Evolutionary conservation across 805 yeast genomes (phyloP).

Genomic region (Sugiyamaella marilandica): DNA sequence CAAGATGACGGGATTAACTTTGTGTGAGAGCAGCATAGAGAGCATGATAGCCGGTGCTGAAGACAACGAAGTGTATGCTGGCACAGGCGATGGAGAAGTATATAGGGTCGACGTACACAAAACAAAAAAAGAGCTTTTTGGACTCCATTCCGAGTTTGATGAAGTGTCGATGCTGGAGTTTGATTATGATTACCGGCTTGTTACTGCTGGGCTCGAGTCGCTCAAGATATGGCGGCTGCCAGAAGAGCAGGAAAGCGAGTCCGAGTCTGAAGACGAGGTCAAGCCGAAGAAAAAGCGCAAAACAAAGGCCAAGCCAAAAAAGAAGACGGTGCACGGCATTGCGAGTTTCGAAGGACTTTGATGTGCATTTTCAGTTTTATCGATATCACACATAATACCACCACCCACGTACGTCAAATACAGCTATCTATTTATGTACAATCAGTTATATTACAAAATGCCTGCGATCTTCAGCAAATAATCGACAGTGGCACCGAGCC

Average conservation of each 20-base stretch:
- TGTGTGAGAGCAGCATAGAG: conserved; percentile 37
- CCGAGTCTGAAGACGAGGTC: conserved; percentile 18
- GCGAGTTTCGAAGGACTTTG: conserved; percentile 1
- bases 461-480: conserved; percentile 32
- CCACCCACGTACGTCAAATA: no score
- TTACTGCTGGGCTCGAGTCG: conserved; percentile 79
- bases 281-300: conserved; percentile 12
- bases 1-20: conserved; percentile 71
- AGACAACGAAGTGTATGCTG: conserved; percentile 24
- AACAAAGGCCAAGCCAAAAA: conserved; percentile 10
- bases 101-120: conserved; percentile 60
- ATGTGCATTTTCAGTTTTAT: background rate
- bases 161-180: conserved; percentile 77
- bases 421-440: background rate
- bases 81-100: conserved; percentile 41
- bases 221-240: conserved; percentile 62
- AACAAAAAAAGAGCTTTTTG: conserved; percentile 44
- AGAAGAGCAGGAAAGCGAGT: conserved; percentile 13
- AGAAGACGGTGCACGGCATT: conserved; percentile 5
- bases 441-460: conserved; percentile 9
- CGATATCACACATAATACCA: no score
- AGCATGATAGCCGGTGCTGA: conserved; percentile 22
- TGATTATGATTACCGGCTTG: conserved; percentile 73
- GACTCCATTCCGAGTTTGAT: conserved; percentile 22
- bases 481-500: conserved; percentile 34